Base-by-base conservation (phyloP, 202 grass and related monocot genomes). In the Zoysia matrella region DNA sequence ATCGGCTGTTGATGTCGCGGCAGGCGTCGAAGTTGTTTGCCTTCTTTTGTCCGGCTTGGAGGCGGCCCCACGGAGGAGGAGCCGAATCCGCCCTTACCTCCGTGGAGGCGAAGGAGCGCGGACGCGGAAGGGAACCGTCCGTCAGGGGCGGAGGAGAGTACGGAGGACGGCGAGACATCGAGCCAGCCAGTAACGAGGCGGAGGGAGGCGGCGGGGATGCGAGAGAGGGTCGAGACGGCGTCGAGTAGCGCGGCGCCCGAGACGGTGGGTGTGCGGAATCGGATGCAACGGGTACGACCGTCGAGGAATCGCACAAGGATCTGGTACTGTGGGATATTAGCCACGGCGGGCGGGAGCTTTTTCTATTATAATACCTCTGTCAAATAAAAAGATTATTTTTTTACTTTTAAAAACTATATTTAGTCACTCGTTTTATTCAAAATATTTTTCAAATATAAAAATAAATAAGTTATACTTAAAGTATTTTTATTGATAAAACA, bases 11-110 rank as follows among this genome's bases (percentile, higher is more conserved):
- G 78, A 98, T 95, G 66, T 98, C 96, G 50, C 96, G 89, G 22
- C 22, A 30, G 22, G 22, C 22, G 22, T 30, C 22, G 22, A 30
- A 30, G 22, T 30, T 30, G 22, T 30, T 30, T 30, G 22, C 22
- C 22, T 98, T 98, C 85, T 98, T 98, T 83, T 95, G 96, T 7
- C 96, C 96, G 4, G 96, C 92, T 98, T 98, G 58, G 96, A 94
- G 10, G 96, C 96, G 8, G 96, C 92, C 11, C 96, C 96, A 18
- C 96, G 85, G 73, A 95, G 96, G 8, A 98, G 89, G 67, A 98
- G 15, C 96, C 92, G 71, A 98, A 98, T 4, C 96, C 96, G 40
- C 96, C 96, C 85, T 98, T 98, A 42, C 96, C 96, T 43, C 96
- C 96, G 5, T 80, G 92, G 7, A 98, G 92, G 46, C 96, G 89